phyloP scores from a whole-genome alignment of 2,329 filamentous ascomycete species.

The Alternaria gansuensis region DNA sequence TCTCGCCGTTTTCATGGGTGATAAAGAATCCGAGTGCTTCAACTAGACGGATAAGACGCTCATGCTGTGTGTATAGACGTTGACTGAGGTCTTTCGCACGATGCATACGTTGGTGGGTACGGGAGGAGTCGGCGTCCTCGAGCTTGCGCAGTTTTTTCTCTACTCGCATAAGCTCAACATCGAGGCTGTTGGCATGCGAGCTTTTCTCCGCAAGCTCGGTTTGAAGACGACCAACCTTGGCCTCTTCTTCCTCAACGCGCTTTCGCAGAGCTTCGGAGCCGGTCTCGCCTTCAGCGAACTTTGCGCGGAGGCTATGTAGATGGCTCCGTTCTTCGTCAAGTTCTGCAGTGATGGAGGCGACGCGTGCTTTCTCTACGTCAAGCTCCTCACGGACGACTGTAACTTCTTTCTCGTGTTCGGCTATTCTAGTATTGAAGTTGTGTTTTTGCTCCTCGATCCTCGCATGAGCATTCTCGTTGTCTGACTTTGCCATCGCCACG shows the following conservation, averaged over 20 bases:
- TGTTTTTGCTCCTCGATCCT: constrained; percentile 54
- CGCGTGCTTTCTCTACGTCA: constrained; percentile 58
- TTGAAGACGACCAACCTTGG: constrained; percentile 70
- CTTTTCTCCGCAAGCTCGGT: constrained; percentile 78
- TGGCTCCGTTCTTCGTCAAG: constrained; percentile 74
- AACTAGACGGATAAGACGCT: constrained; percentile 81
- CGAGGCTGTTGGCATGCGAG: constrained; percentile 76
- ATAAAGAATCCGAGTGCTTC: constrained; percentile 88
- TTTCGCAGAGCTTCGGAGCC: constrained; percentile 81
- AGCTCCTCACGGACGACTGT: constrained; percentile 55
- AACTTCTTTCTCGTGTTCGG: constrained; percentile 51
- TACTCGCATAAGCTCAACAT: constrained; percentile 76
- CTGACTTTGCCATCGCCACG: constrained; percentile 57
- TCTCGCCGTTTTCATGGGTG: constrained; percentile 73
- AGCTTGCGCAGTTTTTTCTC: constrained; percentile 70
- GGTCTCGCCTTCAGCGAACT: constrained; percentile 82
- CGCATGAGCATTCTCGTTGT: constrained; percentile 55
- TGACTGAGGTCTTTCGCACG: constrained; percentile 86
- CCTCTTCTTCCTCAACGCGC: constrained; percentile 78
- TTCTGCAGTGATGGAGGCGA: constrained; percentile 59
- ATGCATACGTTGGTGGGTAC: constrained; percentile 74
- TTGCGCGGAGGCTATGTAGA: constrained; percentile 71
- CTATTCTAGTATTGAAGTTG: constrained; percentile 49
- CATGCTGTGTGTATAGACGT: constrained; percentile 82
- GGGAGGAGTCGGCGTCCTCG: constrained; percentile 57